Evolutionary conservation across 331 rosid genomes (phyloP).

Genomic region (Ulmus americana): DNA sequence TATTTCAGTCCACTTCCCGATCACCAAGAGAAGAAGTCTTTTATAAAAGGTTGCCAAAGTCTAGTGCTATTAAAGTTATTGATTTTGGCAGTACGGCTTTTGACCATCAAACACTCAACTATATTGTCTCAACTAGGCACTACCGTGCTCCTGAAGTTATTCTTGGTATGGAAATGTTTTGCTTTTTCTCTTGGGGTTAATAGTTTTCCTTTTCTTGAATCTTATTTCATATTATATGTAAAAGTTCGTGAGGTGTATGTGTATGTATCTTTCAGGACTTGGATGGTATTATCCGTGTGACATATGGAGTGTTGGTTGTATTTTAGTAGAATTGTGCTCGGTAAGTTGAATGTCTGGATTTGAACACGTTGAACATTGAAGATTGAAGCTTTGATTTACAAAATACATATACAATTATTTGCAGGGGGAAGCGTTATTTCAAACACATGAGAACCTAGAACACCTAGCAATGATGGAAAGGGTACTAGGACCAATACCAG

Average conservation of each 20-base stretch:
- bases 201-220: background rate
- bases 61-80: slow-evolving; percentile 60
- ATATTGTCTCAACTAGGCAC: slow-evolving; percentile 64
- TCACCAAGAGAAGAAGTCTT: slow-evolving; percentile 34
- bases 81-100: slow-evolving; percentile 66
- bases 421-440: slow-evolving; percentile 94
- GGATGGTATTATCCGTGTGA: slow-evolving; percentile 98
- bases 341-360: slow-evolving; percentile 31
- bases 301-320: slow-evolving; percentile 94
- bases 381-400: background rate
- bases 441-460: slow-evolving; percentile 91
- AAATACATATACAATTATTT: background rate
- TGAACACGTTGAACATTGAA: background rate
- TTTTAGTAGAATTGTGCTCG: slow-evolving; percentile 83
- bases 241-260: background rate
- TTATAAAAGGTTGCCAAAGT: slow-evolving; percentile 52
- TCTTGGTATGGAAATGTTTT: slow-evolving; percentile 33
- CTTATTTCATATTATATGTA: background rate
- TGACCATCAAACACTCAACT: slow-evolving; percentile 58
- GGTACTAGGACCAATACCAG: slow-evolving; percentile 76
- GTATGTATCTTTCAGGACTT: slow-evolving; percentile 48
- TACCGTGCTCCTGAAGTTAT: slow-evolving; percentile 70
- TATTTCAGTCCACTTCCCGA: slow-evolving; percentile 35
- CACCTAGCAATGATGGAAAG: slow-evolving; percentile 99
- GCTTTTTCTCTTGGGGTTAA: background rate